phyloP scores from a whole-genome alignment of 305 asterid genomes.

The Fraxinus greggii region DNA sequence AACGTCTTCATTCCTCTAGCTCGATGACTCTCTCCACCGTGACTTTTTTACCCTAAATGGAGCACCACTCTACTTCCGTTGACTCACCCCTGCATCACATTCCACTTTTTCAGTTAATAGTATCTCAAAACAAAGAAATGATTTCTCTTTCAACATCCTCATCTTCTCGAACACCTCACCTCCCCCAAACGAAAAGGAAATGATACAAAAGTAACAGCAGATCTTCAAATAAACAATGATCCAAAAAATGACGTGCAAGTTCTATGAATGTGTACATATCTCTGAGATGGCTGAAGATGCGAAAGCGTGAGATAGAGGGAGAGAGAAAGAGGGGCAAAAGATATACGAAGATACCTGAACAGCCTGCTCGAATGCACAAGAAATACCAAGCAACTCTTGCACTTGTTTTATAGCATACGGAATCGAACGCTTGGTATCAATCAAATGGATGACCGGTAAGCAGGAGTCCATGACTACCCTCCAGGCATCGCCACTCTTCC shows the following conservation, averaged over 20 bases:
- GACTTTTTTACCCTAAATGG: neutral
- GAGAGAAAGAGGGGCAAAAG: neutral
- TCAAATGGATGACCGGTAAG: slow-evolving; percentile 75
- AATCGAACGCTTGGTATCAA: slow-evolving; percentile 72
- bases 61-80: neutral
- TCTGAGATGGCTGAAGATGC: neutral
- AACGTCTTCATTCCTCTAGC: neutral
- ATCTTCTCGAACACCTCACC: neutral
- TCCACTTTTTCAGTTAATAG: neutral
- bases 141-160: neutral
- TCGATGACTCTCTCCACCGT: neutral
- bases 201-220: neutral
- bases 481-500: slow-evolving; percentile 91
- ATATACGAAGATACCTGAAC: slow-evolving; percentile 64
- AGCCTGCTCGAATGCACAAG: slow-evolving; percentile 99
- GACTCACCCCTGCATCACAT: neutral
- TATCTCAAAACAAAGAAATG: neutral
- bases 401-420: slow-evolving; percentile 93
- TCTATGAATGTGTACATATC: neutral
- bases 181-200: neutral
- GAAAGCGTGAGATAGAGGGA: neutral
- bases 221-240: neutral
- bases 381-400: slow-evolving; percentile 86
- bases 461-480: slow-evolving; percentile 86
- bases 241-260: neutral